Evolutionary conservation across 202 grass and related monocot species (phyloP).

Genomic region (Musa balbisiana): DNA sequence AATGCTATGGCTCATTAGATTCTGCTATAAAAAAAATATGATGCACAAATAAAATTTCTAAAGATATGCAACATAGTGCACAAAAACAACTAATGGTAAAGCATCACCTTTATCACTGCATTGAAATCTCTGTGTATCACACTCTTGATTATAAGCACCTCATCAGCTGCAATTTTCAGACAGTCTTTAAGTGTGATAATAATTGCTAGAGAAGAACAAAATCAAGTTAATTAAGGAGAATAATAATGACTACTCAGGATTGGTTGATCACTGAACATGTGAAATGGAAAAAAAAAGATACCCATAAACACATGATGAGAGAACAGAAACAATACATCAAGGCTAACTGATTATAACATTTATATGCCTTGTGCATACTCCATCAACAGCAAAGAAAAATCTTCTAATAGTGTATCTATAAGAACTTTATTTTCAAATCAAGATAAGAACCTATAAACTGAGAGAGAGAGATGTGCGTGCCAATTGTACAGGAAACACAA

Average conservation of each 20-base stretch:
- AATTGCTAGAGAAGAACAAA: neutral
- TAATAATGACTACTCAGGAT: no score
- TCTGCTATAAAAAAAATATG: neutral
- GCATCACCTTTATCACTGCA: slow-evolving; percentile 68
- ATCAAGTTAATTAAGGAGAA: neutral
- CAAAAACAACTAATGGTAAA: neutral
- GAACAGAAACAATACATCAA: neutral
- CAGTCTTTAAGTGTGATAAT: neutral
- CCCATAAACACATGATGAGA: neutral
- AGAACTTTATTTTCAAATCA: neutral
- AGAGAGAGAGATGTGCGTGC: no score
- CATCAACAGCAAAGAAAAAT: neutral
- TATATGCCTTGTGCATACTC: neutral
- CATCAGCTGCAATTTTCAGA: slow-evolving; percentile 62
- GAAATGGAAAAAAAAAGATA: neutral
- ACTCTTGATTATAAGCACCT: slow-evolving; percentile 94
- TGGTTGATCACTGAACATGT: no score
- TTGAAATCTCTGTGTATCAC: slow-evolving; percentile 86
- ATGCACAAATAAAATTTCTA: neutral
- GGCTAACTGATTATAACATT: neutral
- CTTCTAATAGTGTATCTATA: neutral
- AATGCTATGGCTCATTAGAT: neutral
- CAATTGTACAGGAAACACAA: no score
- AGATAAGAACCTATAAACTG: no score
- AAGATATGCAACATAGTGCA: neutral